Evolutionary conservation across 257 asterid genomes (phyloP).

Genomic region (Capsicum pubescens): DNA sequence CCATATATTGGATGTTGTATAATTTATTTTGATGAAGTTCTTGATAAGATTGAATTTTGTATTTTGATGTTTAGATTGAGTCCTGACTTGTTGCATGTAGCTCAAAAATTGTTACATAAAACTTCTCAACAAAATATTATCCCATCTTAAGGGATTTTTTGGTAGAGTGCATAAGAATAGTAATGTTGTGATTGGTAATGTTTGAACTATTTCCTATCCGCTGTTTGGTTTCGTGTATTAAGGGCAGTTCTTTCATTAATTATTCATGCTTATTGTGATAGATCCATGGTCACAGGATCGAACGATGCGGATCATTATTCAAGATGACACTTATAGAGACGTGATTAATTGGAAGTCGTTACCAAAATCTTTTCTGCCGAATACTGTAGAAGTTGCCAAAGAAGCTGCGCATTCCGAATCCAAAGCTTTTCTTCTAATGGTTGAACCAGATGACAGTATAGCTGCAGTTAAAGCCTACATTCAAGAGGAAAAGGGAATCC

Average conservation of each 20-base stretch:
- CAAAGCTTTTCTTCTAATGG: background rate
- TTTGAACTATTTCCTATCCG: no score
- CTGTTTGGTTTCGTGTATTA: background rate
- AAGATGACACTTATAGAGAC: background rate
- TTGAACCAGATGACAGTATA: background rate
- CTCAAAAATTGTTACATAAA: conserved; percentile 25
- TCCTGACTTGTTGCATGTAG: conserved; percentile 23
- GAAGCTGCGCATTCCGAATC: background rate
- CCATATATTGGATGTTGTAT: no score
- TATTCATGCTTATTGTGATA: background rate
- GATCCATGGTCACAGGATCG: background rate
- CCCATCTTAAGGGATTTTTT: background rate
- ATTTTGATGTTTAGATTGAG: conserved; percentile 42
- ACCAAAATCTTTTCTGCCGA: background rate
- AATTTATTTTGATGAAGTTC: conserved; percentile 23
- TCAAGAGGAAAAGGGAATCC: background rate
- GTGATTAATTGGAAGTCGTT: background rate
- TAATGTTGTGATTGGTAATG: no score
- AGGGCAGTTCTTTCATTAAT: no score
- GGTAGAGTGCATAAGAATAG: no score
- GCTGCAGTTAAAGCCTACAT: background rate
- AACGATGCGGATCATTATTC: background rate
- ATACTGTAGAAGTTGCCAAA: background rate
- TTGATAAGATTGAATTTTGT: conserved; percentile 36
- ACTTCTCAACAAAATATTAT: background rate